Evolutionary conservation across 1,284 basidiomycete genomes (phyloP).

Genomic region (Leccinum laetum): DNA sequence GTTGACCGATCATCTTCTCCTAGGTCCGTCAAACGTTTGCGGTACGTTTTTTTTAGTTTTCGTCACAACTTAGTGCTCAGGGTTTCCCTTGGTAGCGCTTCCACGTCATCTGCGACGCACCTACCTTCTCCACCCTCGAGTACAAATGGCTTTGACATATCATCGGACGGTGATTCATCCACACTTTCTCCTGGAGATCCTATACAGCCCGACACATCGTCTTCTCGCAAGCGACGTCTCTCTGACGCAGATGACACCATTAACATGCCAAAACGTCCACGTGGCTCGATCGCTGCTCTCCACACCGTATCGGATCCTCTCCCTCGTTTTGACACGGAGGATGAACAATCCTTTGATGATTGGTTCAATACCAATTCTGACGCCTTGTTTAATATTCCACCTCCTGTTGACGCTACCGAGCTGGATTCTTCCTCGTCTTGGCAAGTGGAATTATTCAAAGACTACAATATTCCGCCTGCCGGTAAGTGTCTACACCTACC

Average conservation of each 20-base stretch:
- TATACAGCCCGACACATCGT: not conserved
- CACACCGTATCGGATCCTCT: slow-evolving; percentile 32
- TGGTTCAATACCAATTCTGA: slow-evolving; percentile 28
- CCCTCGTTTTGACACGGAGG: slow-evolving; percentile 12
- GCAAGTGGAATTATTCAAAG: slow-evolving; percentile 31
- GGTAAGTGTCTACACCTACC: slow-evolving; percentile 13
- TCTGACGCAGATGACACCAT: slow-evolving; percentile 26
- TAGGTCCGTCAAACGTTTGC: slow-evolving; percentile 26
- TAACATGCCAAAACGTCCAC: slow-evolving; percentile 23
- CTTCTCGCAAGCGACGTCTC: slow-evolving; percentile 32
- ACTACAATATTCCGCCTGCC: slow-evolving; percentile 23
- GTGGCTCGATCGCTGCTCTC: slow-evolving; percentile 11
- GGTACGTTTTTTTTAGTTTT: slow-evolving; percentile 16
- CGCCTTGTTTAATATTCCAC: slow-evolving; percentile 27
- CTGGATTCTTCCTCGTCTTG: slow-evolving; percentile 19
- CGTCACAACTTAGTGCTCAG: not conserved
- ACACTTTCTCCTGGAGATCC: not conserved
- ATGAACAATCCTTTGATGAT: slow-evolving; percentile 25
- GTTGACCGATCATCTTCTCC: not conserved
- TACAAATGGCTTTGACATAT: slow-evolving; percentile 1
- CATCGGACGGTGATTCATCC: not conserved
- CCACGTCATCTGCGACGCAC: not conserved
- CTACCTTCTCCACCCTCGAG: slow-evolving; percentile 27
- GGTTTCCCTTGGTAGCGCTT: slow-evolving; percentile 3
- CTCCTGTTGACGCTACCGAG: slow-evolving; percentile 19